Conservation (phyloP, 257 asterid genomes). For the Avicennia marina region DNA sequence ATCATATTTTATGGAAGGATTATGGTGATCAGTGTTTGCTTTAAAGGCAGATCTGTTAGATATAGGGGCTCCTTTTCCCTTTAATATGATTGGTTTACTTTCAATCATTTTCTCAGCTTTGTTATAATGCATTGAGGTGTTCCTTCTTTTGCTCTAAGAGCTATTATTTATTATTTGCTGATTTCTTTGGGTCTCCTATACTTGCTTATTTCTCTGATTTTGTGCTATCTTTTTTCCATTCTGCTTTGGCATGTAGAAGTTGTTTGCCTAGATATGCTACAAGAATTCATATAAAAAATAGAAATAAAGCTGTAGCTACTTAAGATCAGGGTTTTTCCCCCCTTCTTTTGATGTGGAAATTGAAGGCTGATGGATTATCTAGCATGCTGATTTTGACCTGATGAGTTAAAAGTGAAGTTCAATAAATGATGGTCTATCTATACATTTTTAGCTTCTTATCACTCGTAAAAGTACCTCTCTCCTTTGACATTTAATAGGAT, state of each 20-base stretch:
- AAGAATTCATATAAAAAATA: neutral
- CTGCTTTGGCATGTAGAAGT: slow-evolving; percentile 6
- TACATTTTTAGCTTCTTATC: neutral
- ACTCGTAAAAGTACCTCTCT: too few species aligned
- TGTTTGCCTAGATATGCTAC: slow-evolving; percentile 10
- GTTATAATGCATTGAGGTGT: too few species aligned
- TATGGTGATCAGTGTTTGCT: too few species aligned
- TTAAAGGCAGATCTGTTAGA: too few species aligned
- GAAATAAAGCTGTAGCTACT: neutral
- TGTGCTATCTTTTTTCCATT: neutral
- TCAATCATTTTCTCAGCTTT: too few species aligned
- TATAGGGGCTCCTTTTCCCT: too few species aligned
- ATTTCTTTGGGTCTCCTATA: too few species aligned
- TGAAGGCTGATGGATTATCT: neutral
- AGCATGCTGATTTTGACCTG: neutral
- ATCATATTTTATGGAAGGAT: too few species aligned
- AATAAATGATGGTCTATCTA: neutral
- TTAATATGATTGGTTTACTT: too few species aligned
- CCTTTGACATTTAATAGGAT: too few species aligned
- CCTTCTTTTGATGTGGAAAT: neutral
- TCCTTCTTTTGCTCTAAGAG: too few species aligned
- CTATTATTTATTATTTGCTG: too few species aligned
- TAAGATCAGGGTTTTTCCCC: neutral
- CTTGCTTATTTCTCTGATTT: neutral
- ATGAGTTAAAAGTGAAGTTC: neutral